A percentile compares a stretch with the other conserved stretches of the same genome.
Evolutionary conservation across 2,329 filamentous ascomycete genomes (phyloP).

Genomic region (Phoma herbarum): DNA sequence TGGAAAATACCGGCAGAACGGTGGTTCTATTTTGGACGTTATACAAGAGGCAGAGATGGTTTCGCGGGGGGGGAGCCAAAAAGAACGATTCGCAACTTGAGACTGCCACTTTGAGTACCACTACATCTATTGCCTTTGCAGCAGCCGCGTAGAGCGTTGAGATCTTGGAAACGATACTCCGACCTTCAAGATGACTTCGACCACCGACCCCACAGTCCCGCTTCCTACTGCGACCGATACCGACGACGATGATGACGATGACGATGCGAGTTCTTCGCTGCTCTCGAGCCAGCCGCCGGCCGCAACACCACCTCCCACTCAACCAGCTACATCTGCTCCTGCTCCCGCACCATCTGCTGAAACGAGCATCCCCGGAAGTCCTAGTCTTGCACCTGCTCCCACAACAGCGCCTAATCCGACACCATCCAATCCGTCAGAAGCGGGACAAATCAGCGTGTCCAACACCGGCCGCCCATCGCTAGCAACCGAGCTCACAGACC

Average conservation of each 20-base stretch:
- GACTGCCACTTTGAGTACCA: not conserved
- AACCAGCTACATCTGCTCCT: constrained; percentile 6
- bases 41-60: not conserved
- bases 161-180: not conserved
- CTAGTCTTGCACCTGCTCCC: not conserved
- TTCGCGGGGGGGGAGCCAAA: too few species aligned
- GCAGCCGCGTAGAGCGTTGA: not conserved
- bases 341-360: not conserved
- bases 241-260: constrained; percentile 24
- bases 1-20: not conserved
- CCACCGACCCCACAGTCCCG: constrained; percentile 24
- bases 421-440: not conserved
- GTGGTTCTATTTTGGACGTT: not conserved
- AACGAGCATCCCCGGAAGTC: not conserved
- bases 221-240: constrained; percentile 19
- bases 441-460: not conserved
- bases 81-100: not conserved
- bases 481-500: constrained; percentile 9
- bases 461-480: constrained; percentile 4
- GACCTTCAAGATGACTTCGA: constrained; percentile 15
- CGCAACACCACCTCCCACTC: constrained; percentile 10
- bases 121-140: not conserved
- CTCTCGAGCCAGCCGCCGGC: constrained; percentile 1
- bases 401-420: not conserved
- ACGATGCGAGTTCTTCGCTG: constrained; percentile 15